Conservation (phyloP, 2,329 filamentous ascomycete species). For the Colletotrichum ledebouriae region DNA sequence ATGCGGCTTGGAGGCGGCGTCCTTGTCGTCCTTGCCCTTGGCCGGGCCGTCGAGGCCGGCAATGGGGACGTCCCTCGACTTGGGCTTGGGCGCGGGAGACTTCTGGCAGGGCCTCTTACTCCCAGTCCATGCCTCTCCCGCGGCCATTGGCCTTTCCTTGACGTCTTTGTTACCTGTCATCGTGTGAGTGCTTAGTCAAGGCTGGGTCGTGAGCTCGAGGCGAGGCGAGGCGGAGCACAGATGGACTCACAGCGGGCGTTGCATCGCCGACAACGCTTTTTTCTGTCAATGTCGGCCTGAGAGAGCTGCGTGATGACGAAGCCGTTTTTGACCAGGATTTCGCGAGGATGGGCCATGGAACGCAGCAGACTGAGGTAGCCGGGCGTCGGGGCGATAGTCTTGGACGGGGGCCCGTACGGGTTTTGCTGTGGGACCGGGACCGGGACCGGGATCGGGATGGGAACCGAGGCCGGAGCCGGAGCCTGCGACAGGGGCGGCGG, state of each 20-base stretch:
- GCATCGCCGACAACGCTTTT: constrained; percentile 50
- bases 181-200: neutral
- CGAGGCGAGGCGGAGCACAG: no score
- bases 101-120: constrained; percentile 4
- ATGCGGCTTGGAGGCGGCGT: constrained; percentile 18
- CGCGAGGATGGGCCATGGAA: constrained; percentile 41
- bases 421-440: constrained; percentile 1
- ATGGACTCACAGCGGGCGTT: constrained; percentile 39
- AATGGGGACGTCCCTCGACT: neutral
- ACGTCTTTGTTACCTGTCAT: constrained; percentile 31
- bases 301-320: constrained; percentile 48
- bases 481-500: neutral
- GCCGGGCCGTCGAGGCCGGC: constrained; percentile 5
- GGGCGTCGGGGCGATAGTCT: constrained; percentile 42
- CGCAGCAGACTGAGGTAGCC: constrained; percentile 44
- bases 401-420: constrained; percentile 30
- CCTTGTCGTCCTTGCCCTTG: constrained; percentile 22
- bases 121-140: neutral
- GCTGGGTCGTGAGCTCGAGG: neutral
- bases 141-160: constrained; percentile 21
- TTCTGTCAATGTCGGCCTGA: constrained; percentile 48
- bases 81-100: constrained; percentile 3
- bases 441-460: neutral
- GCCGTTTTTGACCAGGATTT: constrained; percentile 46
- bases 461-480: no score